phyloP scores from a whole-genome alignment of 257 asterid genomes.

The Voacanga thouarsii region DNA sequence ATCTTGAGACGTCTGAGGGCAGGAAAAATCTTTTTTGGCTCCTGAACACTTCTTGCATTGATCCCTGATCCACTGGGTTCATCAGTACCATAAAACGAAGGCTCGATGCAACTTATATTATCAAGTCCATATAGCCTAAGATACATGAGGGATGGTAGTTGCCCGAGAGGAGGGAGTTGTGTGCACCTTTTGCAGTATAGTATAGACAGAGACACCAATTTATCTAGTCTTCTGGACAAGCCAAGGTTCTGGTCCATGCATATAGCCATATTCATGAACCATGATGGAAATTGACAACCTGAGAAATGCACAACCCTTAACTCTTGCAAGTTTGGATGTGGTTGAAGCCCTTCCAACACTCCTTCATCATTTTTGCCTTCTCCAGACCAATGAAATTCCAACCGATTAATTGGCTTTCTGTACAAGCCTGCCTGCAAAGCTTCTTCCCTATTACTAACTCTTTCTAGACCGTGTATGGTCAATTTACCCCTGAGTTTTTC shows the following conservation, averaged over 20 bases:
- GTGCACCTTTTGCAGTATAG: conserved; percentile 8
- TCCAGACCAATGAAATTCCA: conserved; percentile 9
- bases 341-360: conserved; percentile 33
- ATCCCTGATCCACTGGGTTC: too few relatives aligned
- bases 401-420: neutral
- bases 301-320: conserved; percentile 5
- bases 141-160: conserved; percentile 21
- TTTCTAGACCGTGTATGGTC: conserved; percentile 2
- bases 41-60: too few relatives aligned
- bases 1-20: conserved; percentile 11
- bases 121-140: conserved; percentile 1
- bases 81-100: conserved; percentile 21
- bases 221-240: neutral
- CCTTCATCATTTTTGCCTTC: conserved; percentile 5
- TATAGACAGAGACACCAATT: conserved; percentile 6
- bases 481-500: conserved; percentile 22
- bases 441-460: conserved; percentile 20
- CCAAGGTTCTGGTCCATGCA: neutral
- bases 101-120: conserved; percentile 15
- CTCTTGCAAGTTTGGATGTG: conserved; percentile 24
- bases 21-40: conserved; percentile 1
- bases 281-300: conserved; percentile 21
- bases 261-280: conserved; percentile 23
- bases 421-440: conserved; percentile 15
- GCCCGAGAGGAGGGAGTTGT: conserved; percentile 26